These are phyloP conservation scores for Lodderomyces pseudojiufengensis DNA, from an alignment of 1,139 yeast species.

Conservation along the genomic window DNA sequence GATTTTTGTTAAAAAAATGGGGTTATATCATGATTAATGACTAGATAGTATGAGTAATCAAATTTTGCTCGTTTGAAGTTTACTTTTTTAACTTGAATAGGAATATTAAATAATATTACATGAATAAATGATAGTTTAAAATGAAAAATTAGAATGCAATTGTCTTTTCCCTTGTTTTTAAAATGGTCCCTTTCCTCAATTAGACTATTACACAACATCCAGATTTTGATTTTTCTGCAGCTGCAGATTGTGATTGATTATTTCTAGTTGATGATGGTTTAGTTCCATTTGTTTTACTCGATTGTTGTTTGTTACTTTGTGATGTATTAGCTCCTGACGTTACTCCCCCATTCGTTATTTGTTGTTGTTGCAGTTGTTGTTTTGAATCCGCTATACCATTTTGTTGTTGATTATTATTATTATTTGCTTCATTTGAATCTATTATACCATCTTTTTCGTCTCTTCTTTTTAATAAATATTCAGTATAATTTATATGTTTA, in stretches of 20 bases:
- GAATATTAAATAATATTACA: too few relatives aligned
- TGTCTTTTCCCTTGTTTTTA: too few relatives aligned
- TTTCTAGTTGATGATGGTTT: conserved; percentile 8
- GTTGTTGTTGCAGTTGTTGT: conserved; percentile 10
- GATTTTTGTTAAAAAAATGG: too few relatives aligned
- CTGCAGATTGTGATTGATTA: conserved; percentile 17
- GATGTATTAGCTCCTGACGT: not conserved
- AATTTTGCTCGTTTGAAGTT: too few relatives aligned
- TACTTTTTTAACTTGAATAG: too few relatives aligned
- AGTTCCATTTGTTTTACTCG: conserved; percentile 4
- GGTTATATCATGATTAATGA: too few relatives aligned
- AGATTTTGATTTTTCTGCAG: conserved; percentile 31
- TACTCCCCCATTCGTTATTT: conserved; percentile 2
- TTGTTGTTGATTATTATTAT: conserved; percentile 3
- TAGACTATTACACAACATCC: conserved; percentile 48
- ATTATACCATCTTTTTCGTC: not conserved
- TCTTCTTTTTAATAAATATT: conserved; percentile 7
- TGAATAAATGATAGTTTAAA: too few relatives aligned
- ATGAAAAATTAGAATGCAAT: too few relatives aligned
- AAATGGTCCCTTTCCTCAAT: too few relatives aligned
- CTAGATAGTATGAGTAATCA: too few relatives aligned
- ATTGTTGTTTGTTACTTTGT: conserved; percentile 2
- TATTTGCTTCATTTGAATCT: not conserved
- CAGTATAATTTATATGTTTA: conserved; percentile 45
- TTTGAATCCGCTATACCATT: not conserved